Base-by-base conservation (phyloP, 768 basidiomycete genomes). In the Lyophyllum semitale region DNA sequence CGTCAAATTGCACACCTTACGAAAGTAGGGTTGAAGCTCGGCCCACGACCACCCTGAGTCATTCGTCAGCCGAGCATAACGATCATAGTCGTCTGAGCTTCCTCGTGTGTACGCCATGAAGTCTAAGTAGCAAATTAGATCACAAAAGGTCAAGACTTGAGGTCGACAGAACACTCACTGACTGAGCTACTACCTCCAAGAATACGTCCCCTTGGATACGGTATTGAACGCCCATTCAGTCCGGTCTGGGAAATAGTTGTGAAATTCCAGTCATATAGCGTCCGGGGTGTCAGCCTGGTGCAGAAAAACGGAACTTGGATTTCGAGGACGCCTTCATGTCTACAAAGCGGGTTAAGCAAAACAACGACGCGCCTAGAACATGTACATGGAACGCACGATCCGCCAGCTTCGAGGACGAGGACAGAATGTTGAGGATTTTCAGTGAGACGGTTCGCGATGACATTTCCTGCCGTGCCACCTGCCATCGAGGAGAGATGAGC, bases 231-330 rank as follows among this genome's bases (percentile, higher is more conserved):
- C 25, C 58, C 56, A 47, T 60, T 58, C 4, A 69, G 47, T 4
- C 53, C 61, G 11, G 51, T 15, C 48, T 71, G 69, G 18, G 67
- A 63, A 2, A 54, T 60, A 2, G 65, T 66, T 4, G 68, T 68
- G 54, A 51, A 68, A 38, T 69, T 69, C 68, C 68, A 69, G 44
- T 68, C 64, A 50, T 57, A 62, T 12, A 35, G 49, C 8, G 63
- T 60, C 15, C 38, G 38, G n/a, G 37, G 37, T 1, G 54, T 52
- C 1, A 59, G 44, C 5, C 37, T 27, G 23, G 53, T 18, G 27
- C 47, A 60, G 42, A 59, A 53, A 12, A 61, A 50, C 1, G 60
- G 63, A 30, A 64, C 42, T 32, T 45, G 5, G 51, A 51, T 11
- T 57, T 45, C 13, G n/a, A 59, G 38, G 12, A 59, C 59, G 18